Conservation (phyloP, 345 rosid species). For the Eucalyptus cloeziana region DNA sequence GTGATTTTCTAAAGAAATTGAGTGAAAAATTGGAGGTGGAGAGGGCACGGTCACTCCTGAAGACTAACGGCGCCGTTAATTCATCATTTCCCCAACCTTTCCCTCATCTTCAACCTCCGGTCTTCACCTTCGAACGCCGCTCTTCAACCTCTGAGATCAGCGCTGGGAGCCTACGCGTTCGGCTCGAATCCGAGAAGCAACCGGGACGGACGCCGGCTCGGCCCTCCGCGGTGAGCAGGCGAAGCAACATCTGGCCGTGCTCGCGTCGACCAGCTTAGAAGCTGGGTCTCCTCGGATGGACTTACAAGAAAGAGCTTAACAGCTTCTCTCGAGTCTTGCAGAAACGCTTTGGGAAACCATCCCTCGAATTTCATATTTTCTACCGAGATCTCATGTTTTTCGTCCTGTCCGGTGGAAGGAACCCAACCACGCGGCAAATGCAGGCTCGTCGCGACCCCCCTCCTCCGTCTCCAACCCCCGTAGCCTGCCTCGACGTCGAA, state of each 20-base stretch:
- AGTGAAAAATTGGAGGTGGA: too few species aligned
- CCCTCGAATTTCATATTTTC: too few species aligned
- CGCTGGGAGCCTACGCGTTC: background rate
- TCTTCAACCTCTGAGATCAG: background rate
- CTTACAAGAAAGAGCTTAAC: background rate
- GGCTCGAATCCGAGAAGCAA: background rate
- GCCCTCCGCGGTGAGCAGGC: background rate
- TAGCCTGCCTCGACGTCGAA: background rate
- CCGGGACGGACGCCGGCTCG: background rate
- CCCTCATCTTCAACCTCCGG: background rate
- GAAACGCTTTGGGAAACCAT: too few species aligned
- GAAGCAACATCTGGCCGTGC: background rate
- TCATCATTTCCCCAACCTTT: too few species aligned
- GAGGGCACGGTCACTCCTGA: too few species aligned
- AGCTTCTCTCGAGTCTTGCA: background rate
- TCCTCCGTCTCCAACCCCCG: background rate
- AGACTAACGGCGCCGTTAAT: too few species aligned
- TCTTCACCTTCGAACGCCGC: background rate
- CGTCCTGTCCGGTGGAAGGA: background rate
- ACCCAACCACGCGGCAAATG: too few species aligned
- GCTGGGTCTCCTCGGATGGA: background rate
- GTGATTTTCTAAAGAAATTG: too few species aligned
- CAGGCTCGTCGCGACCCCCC: background rate
- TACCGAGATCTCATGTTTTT: too few species aligned
- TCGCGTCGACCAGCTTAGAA: background rate